Evolutionary conservation across 768 basidiomycete genomes (phyloP).

Genomic region (Tricholoma flavovirens): DNA sequence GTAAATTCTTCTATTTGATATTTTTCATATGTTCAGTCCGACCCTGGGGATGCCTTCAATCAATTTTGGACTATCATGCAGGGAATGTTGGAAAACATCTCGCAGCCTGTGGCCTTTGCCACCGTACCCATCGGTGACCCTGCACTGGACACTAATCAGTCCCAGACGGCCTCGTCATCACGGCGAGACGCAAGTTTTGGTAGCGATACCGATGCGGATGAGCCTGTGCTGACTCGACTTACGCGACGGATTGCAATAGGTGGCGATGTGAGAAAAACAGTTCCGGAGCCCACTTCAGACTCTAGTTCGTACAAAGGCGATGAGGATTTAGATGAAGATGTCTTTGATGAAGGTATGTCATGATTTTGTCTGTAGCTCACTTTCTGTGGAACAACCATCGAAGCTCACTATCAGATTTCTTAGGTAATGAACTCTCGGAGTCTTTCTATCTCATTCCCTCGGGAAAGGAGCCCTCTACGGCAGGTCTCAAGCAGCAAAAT

Average conservation of each 20-base stretch:
- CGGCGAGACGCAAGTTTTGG: slow-evolving; percentile 49
- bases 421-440: slow-evolving; percentile 68
- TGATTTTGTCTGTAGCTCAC: not conserved
- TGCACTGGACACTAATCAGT: slow-evolving; percentile 22
- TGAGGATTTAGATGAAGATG: slow-evolving; percentile 57
- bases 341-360: slow-evolving; percentile 59
- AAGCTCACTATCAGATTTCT: slow-evolving; percentile 7
- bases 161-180: slow-evolving; percentile 21
- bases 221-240: slow-evolving; percentile 53
- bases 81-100: slow-evolving; percentile 81
- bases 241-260: slow-evolving; percentile 45
- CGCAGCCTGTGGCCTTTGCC: slow-evolving; percentile 79
- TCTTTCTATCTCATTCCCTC: slow-evolving; percentile 75
- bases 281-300: slow-evolving; percentile 11
- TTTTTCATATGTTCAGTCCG: slow-evolving; percentile 41
- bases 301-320: slow-evolving; percentile 19
- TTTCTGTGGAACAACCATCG: not conserved
- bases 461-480: slow-evolving; percentile 44
- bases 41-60: slow-evolving; percentile 83
- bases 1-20: slow-evolving; percentile 5
- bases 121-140: slow-evolving; percentile 63
- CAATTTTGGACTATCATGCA: slow-evolving; percentile 88
- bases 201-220: slow-evolving; percentile 66
- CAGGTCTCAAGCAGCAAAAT: slow-evolving; percentile 63
- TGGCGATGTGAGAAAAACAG: slow-evolving; percentile 22